Evolutionary conservation across 1,284 basidiomycete species (phyloP).

Genomic region (Ceraceosorus guamensis): DNA sequence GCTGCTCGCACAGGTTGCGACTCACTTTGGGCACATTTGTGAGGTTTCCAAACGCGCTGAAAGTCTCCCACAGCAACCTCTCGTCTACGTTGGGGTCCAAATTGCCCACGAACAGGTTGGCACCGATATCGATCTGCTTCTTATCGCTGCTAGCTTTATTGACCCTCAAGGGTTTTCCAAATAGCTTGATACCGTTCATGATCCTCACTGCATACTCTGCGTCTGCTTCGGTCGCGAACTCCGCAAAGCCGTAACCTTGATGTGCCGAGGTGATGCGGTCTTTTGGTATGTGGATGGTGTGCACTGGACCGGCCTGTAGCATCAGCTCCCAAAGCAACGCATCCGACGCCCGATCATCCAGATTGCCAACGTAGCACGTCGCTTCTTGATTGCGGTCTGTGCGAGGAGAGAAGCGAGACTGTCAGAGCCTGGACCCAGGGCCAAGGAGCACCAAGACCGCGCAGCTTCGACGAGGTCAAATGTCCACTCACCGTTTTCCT

Average conservation of each 20-base stretch:
- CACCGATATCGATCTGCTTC: slow-evolving; percentile 94
- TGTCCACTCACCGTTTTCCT: too few relatives aligned
- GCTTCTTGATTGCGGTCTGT: slow-evolving; percentile 46
- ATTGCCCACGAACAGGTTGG: slow-evolving; percentile 92
- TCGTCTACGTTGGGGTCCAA: slow-evolving; percentile 91
- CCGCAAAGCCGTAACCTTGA: slow-evolving; percentile 98
- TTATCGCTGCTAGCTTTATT: slow-evolving; percentile 93
- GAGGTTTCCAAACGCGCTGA: slow-evolving; percentile 86
- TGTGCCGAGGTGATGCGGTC: slow-evolving; percentile 96
- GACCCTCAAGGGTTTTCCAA: slow-evolving; percentile 94
- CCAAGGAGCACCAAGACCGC: too few relatives aligned
- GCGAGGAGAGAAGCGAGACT: too few relatives aligned
- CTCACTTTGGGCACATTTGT: slow-evolving; percentile 86
- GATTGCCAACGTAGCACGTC: slow-evolving; percentile 62
- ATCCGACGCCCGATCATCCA: slow-evolving; percentile 89
- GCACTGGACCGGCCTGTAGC: slow-evolving; percentile 94
- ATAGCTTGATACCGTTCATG: slow-evolving; percentile 99
- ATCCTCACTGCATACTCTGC: slow-evolving; percentile 99
- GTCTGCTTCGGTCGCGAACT: slow-evolving; percentile 94
- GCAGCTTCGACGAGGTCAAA: too few relatives aligned
- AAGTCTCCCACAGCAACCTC: slow-evolving; percentile 83
- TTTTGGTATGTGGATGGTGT: slow-evolving; percentile 77
- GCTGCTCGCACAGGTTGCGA: slow-evolving; percentile 12
- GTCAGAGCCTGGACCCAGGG: too few relatives aligned
- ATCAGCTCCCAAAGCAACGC: slow-evolving; percentile 96